Evolutionary conservation across 129 eudicot species (phyloP).

Genomic region (Pulicaria dysenterica): DNA sequence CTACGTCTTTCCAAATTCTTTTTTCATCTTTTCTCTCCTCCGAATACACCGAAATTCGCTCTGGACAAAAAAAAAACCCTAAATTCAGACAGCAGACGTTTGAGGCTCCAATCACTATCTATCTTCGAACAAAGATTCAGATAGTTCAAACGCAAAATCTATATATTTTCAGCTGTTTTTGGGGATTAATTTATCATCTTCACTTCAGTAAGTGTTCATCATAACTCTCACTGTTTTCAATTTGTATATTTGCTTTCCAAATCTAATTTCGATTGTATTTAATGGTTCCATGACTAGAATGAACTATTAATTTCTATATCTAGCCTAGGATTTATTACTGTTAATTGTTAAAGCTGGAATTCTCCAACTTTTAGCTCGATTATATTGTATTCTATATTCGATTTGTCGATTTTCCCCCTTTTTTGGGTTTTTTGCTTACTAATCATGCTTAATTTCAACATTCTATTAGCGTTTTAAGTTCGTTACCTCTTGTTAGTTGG

Average conservation of each 20-base stretch:
- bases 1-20: constrained; percentile 14
- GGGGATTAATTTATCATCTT: constrained; percentile 8
- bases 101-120: too few species aligned
- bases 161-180: neutral
- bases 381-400: neutral
- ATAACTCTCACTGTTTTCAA: neutral
- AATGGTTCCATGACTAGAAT: constrained; percentile 7
- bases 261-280: neutral
- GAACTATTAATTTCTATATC: neutral
- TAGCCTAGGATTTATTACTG: constrained; percentile 12
- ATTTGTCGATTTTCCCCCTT: neutral
- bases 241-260: neutral
- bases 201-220: constrained; percentile 33
- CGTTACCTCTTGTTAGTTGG: constrained; percentile 5
- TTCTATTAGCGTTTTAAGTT: neutral
- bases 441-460: neutral
- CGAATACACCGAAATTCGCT: constrained; percentile 26
- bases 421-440: neutral
- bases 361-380: neutral
- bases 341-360: neutral
- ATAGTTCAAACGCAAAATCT: constrained; percentile 3
- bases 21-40: constrained; percentile 39
- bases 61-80: constrained; percentile 31
- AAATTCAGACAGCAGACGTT: neutral
- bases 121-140: neutral